phyloP scores from a whole-genome alignment of 176 grass and related monocot genomes.

The Musa beccarii region DNA sequence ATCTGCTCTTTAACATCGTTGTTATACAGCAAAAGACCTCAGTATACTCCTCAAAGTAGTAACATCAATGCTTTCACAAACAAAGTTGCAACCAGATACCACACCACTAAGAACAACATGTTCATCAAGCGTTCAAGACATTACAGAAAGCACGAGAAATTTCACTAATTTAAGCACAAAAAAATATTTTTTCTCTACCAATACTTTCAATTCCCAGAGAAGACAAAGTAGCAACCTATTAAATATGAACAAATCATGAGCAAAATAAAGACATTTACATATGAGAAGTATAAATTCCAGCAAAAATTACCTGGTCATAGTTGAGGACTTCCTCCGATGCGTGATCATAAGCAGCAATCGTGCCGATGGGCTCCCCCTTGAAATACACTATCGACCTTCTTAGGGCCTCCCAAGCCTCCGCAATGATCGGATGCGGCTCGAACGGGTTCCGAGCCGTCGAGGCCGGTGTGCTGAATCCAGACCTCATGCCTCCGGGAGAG shows the following conservation, averaged over 20 bases:
- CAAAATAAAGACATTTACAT: not conserved
- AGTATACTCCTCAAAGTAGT: too few relatives aligned
- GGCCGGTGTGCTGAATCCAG: constrained; percentile 22
- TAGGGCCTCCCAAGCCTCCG: constrained; percentile 35
- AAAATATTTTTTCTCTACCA: not conserved
- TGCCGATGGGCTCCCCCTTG: constrained; percentile 26
- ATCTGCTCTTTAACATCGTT: not conserved
- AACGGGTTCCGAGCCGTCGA: constrained; percentile 16
- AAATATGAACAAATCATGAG: not conserved
- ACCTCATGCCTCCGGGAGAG: constrained; percentile 24
- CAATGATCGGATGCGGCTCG: constrained; percentile 31
- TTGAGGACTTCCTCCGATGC: constrained; percentile 40
- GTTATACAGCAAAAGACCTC: not conserved
- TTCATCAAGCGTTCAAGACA: too few relatives aligned
- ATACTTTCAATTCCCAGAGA: not conserved
- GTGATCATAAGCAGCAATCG: constrained; percentile 40
- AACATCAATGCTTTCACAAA: not conserved
- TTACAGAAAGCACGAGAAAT: not conserved
- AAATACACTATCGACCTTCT: constrained; percentile 32
- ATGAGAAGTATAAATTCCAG: not conserved
- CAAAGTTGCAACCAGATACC: not conserved
- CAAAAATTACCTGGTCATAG: constrained; percentile 36
- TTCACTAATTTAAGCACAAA: not conserved
- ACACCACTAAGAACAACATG: not conserved
- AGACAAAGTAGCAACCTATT: not conserved